Evolutionary conservation across 345 rosid species (phyloP), one percentile per base, ranked within the genome.

Genomic region (Barbarea vulgaris): DNA sequence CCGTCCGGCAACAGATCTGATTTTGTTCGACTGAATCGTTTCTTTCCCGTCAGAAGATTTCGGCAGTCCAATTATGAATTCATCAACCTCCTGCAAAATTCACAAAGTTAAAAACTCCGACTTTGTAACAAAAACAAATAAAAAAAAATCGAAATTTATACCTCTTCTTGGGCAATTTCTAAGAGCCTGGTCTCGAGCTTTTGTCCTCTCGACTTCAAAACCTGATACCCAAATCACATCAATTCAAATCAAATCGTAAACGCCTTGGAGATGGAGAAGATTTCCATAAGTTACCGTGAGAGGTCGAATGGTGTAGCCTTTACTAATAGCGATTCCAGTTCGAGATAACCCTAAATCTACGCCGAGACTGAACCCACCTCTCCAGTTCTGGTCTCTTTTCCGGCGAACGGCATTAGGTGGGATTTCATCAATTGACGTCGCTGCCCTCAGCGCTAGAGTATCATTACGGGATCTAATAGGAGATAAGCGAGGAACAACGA

Each of bases 321-420:
- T 90, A 83, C 95, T 87, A 42, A 94, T 63, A 15, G 96, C 98
- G 69, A 94, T 64, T 74, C 96, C 96, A 5, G 96, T 90, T 63
- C 86, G 83, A 78, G 95, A 87, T 48, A 83, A 69, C 3, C 96
- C 97, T 87, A 94, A 73, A 81, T 94, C 97, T 17, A 91, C 84
- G 13, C 96, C 98, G 7, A 94, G 83, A 69, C 97, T 91, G 77
- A 91, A 94, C 68, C 98, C 98, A 37, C 93, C 90, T 70, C 88
- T 82, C 95, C 97, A 94, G 9, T 62, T 67, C 1, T 69, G 77
- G 78, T 91, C 88, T 22, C 2, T 75, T 79, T 79, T 80, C 83
- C 91, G 91, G 57, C 87, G 88, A 76, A 76, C 61, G 56, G 89
- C 97, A 61, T 94, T 91, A 0, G 98, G 89, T 4, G 88, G 93